phyloP scores from a whole-genome alignment of 2,329 filamentous ascomycete genomes.

The Apiospora phragmitis region DNA sequence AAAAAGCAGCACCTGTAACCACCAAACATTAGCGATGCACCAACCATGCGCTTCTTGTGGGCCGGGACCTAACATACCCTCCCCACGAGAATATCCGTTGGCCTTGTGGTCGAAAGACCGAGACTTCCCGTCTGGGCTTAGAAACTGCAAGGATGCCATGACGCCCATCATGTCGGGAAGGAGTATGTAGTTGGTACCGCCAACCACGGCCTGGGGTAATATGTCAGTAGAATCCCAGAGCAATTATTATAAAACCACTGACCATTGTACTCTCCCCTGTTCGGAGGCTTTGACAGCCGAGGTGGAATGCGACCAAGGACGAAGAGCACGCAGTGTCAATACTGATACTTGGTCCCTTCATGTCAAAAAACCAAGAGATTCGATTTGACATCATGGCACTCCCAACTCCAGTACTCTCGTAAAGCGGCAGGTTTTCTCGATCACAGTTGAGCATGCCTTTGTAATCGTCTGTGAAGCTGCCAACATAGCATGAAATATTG shows the following conservation, averaged over 20 bases:
- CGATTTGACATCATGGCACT: background rate
- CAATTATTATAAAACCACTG: background rate
- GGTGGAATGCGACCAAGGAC: slow-evolving; percentile 8
- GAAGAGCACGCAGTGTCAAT: slow-evolving; percentile 15
- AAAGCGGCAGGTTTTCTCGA: background rate
- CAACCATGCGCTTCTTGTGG: background rate
- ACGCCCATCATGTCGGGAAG: slow-evolving; percentile 23
- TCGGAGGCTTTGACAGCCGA: slow-evolving; percentile 4
- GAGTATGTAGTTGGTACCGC: slow-evolving; percentile 40
- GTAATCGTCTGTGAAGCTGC: background rate
- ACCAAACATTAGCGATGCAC: background rate
- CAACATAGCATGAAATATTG: background rate
- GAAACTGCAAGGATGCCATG: slow-evolving; percentile 34
- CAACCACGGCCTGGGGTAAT: slow-evolving; percentile 31
- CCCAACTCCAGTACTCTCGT: background rate
- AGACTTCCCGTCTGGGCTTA: slow-evolving; percentile 47
- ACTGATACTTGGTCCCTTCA: slow-evolving; percentile 7
- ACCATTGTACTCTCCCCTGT: slow-evolving; percentile 11
- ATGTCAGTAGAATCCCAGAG: background rate
- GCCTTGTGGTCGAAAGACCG: slow-evolving; percentile 49
- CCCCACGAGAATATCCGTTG: slow-evolving; percentile 55
- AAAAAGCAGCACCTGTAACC: background rate
- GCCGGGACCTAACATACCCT: slow-evolving; percentile 31
- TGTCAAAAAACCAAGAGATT: slow-evolving; percentile 9
- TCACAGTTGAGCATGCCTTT: background rate